Percentiles rank a stretch among this genome's conserved stretches.
These are phyloP conservation scores for Yamadazyma jaroonii DNA, from an alignment of 1,139 yeast genomes.

Conservation along the genomic window DNA sequence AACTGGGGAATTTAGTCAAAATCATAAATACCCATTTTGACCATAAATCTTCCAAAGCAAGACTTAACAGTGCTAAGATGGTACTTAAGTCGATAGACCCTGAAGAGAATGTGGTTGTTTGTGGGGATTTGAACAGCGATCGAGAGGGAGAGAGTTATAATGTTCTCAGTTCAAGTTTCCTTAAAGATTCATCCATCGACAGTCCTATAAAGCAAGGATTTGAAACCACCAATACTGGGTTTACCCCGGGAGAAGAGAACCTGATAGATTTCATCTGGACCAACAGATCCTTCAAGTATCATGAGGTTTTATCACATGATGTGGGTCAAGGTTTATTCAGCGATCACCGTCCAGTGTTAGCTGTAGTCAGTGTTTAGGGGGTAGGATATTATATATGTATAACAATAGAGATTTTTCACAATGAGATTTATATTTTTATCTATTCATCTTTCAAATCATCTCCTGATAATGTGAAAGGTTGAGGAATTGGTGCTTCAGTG, in stretches of 20 bases:
- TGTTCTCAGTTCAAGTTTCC: conserved; percentile 23
- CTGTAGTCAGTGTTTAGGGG: conserved; percentile 22
- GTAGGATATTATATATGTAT: no score
- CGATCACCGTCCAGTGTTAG: conserved; percentile 45
- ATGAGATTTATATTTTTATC: conserved; percentile 1
- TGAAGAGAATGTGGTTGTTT: conserved; percentile 33
- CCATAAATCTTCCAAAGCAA: conserved; percentile 38
- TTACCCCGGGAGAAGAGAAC: conserved; percentile 14
- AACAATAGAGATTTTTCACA: background rate
- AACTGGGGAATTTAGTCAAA: conserved; percentile 25
- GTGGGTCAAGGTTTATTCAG: conserved; percentile 28
- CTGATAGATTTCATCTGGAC: conserved; percentile 32
- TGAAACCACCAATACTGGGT: conserved; percentile 31
- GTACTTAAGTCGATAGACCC: conserved; percentile 30
- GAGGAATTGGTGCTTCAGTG: conserved; percentile 88
- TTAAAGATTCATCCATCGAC: conserved; percentile 19
- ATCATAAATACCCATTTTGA: conserved; percentile 45
- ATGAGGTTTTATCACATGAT: conserved; percentile 33
- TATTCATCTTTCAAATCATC: conserved; percentile 43
- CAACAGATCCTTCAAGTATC: conserved; percentile 22
- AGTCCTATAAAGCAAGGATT: conserved; percentile 21
- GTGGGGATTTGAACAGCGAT: conserved; percentile 17
- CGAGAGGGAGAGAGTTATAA: conserved; percentile 16
- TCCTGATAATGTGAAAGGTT: conserved; percentile 70
- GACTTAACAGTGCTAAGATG: conserved; percentile 26